Percentiles rank a stretch among this genome's conserved stretches.
phyloP scores from a whole-genome alignment of 2,329 filamentous ascomycete species.

The Aspergillus nomiae region DNA sequence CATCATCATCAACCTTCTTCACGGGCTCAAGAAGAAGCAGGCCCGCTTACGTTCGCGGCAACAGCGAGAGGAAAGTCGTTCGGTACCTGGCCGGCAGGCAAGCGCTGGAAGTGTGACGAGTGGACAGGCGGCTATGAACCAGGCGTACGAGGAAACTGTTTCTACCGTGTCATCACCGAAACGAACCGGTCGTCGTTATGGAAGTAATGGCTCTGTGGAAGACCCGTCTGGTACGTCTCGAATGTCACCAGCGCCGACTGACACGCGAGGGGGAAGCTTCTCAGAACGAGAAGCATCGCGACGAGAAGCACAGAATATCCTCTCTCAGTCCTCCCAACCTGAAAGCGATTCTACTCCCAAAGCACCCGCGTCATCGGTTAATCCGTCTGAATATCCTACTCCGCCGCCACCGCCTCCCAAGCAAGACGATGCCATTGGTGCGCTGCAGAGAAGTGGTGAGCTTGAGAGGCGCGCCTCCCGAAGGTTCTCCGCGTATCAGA shows the following conservation, averaged over 20 bases:
- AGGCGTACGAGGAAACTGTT: conserved; percentile 45
- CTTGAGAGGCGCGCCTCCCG: conserved; percentile 89
- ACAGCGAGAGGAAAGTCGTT: conserved; percentile 51
- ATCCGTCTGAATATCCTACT: conserved; percentile 56
- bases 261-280: conserved; percentile 32
- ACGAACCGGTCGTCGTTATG: conserved; percentile 38
- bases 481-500: conserved; percentile 94
- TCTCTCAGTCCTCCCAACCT: conserved; percentile 67
- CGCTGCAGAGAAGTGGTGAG: conserved; percentile 87
- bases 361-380: conserved; percentile 27
- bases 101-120: conserved; percentile 51
- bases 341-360: conserved; percentile 53
- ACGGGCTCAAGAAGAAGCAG: conserved; percentile 96
- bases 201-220: conserved; percentile 41
- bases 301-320: conserved; percentile 40
- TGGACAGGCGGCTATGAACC: conserved; percentile 47
- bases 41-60: conserved; percentile 72
- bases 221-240: conserved; percentile 31
- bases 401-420: conserved; percentile 79
- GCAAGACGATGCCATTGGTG: conserved; percentile 85
- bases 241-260: conserved; percentile 32
- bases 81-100: conserved; percentile 42
- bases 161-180: conserved; percentile 34
- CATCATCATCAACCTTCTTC: conserved; percentile 96
- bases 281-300: conserved; percentile 43